Evolutionary conservation across 106 monocot species (phyloP).

Genomic region (Apostasia shenzhenica): DNA sequence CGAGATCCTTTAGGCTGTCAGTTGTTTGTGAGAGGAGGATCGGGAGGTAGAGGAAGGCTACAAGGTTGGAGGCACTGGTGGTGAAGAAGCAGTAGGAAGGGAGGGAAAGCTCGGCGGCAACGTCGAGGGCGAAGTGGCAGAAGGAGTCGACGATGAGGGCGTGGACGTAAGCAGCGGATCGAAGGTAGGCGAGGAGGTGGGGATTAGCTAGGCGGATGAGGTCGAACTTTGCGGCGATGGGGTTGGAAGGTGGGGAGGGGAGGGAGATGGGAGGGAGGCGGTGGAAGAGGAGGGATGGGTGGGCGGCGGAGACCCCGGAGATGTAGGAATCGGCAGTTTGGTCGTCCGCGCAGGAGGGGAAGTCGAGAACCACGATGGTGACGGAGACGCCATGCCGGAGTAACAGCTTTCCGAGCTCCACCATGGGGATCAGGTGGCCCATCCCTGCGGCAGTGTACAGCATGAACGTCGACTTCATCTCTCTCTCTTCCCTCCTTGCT

Average conservation of each 20-base stretch:
- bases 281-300: too few species aligned
- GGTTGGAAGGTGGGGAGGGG: not conserved
- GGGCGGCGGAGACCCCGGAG: too few species aligned
- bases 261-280: not conserved
- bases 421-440: slow-evolving; percentile 4
- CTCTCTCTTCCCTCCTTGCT: too few species aligned
- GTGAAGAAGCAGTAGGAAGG: slow-evolving; percentile 10
- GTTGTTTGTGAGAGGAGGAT: not conserved
- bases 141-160: slow-evolving; percentile 7
- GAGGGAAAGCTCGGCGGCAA: not conserved
- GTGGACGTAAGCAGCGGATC: not conserved
- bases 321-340: too few species aligned
- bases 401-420: slow-evolving; percentile 4
- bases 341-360: too few species aligned
- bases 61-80: slow-evolving; percentile 2
- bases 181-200: not conserved
- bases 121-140: slow-evolving; percentile 1
- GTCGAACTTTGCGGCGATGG: not conserved
- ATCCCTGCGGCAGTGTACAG: not conserved
- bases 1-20: slow-evolving; percentile 17
- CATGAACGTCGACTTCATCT: not conserved
- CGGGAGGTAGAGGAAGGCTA: not conserved
- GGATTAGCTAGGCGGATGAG: not conserved
- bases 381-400: not conserved
- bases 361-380: not conserved